Percentiles rank a stretch among this genome's conserved stretches.
Conservation (phyloP, 345 rosid species). For the Orychophragmus violaceus region DNA sequence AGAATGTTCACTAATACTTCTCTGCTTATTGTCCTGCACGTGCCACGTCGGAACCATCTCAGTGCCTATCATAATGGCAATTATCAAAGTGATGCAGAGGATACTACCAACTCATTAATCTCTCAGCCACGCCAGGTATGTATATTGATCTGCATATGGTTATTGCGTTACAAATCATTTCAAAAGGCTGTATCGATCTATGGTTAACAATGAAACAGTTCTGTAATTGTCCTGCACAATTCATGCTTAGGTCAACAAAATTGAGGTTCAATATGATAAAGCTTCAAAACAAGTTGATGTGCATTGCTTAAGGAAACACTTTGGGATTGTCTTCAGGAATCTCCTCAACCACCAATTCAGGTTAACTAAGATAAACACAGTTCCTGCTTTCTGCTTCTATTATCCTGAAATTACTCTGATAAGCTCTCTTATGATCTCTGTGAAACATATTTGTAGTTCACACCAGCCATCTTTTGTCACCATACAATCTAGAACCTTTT, state of each 20-base stretch:
- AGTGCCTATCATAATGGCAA: slow-evolving; percentile 48
- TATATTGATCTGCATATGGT: slow-evolving; percentile 7
- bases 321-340: slow-evolving; percentile 62
- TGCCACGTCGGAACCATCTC: no score
- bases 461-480: neutral
- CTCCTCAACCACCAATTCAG: slow-evolving; percentile 44
- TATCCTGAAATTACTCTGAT: neutral
- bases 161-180: neutral
- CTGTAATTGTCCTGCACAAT: neutral
- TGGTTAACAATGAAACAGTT: neutral
- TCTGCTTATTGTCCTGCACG: no score
- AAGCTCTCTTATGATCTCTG: neutral
- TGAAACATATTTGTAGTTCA: neutral
- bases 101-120: slow-evolving; percentile 42
- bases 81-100: slow-evolving; percentile 57
- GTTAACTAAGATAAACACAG: slow-evolving; percentile 24
- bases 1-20: no score
- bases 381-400: neutral
- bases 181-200: neutral
- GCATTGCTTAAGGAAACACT: slow-evolving; percentile 76
- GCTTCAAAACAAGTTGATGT: slow-evolving; percentile 94
- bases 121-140: slow-evolving; percentile 92
- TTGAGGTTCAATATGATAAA: slow-evolving; percentile 79
- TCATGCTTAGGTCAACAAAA: slow-evolving; percentile 59
- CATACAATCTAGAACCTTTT: neutral